Percentiles rank a stretch among this genome's conserved stretches.
Evolutionary conservation across 192 early-diverging fungal species (phyloP).

Genomic region (Podochytrium sp.): DNA sequence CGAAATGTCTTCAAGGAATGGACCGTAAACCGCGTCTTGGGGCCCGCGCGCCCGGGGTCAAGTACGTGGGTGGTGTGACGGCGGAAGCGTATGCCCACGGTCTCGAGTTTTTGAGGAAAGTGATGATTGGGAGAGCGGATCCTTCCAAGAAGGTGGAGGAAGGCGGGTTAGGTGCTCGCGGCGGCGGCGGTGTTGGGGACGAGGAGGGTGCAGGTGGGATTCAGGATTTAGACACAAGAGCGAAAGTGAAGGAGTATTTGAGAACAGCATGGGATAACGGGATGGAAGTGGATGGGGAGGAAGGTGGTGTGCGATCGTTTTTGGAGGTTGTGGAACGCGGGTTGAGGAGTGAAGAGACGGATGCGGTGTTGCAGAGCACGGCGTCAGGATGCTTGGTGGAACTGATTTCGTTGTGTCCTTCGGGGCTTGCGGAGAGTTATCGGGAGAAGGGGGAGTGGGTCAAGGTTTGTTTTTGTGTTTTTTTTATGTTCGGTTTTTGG

Average conservation of each 20-base stretch:
- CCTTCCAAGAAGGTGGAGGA: constrained; percentile 52
- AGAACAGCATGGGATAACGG: constrained; percentile 4
- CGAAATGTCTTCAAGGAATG: background rate
- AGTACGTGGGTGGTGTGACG: constrained; percentile 56
- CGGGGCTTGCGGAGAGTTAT: constrained; percentile 56
- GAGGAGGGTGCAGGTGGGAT: constrained; percentile 28
- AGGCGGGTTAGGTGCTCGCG: constrained; percentile 10
- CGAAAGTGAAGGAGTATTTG: constrained; percentile 9
- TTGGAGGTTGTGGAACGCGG: constrained; percentile 63
- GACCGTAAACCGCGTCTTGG: background rate
- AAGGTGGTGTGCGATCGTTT: constrained; percentile 50
- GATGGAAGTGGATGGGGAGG: constrained; percentile 22
- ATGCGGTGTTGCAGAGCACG: constrained; percentile 65
- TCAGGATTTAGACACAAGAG: constrained; percentile 37
- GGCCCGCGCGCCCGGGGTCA: constrained; percentile 24
- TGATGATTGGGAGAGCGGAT: constrained; percentile 63
- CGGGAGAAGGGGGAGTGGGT: constrained; percentile 53
- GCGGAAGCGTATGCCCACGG: constrained; percentile 67
- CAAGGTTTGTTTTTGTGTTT: constrained; percentile 5
- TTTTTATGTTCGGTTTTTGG: constrained; percentile 5
- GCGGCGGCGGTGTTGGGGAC: constrained; percentile 41
- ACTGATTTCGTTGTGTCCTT: constrained; percentile 70
- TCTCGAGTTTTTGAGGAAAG: constrained; percentile 63
- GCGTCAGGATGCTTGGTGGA: constrained; percentile 70
- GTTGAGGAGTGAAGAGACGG: constrained; percentile 55